Base-by-base conservation (phyloP, 1,284 basidiomycete species). In the Inonotus obliquus region DNA sequence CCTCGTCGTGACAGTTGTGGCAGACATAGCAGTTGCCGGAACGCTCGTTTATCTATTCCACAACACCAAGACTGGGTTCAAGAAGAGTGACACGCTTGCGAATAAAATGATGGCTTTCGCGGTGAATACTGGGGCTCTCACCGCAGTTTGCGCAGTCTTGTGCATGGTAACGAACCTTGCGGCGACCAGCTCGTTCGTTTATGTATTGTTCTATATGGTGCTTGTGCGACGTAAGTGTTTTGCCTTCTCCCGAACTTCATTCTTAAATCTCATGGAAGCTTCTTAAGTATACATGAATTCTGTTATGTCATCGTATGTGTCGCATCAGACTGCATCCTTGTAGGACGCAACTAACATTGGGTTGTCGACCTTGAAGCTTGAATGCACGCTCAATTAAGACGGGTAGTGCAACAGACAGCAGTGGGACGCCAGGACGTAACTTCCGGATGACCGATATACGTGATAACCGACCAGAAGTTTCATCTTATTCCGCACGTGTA, bases 71-170 rank as follows among this genome's bases (percentile, higher is more conserved):
- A 61, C 63, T 4, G 65, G 65, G 2, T 60, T 62, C 41, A 56
- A 58, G 39, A 27, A 45, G 23, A 55, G 41, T 5, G 62, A 65
- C 25, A 45, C 27, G 19, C 45, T 62, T 17, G 49, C 60, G 11
- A 58, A 64, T 44, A 48, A 57, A 6, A 32, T 65, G 25, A 51
- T 64, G 25, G 47, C 48, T 4, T 62, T 63, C 51, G 11, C 41
- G 13, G 35, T 65, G 54, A 48, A 69, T 54, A 32, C 60, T 17
- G 69, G 69, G 29, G 52, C 49, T 54, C 66, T 66, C 6, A 66
- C 60, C 23, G 41, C 54, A 27, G 23, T 61, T 4, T 41, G 48
- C 27, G 60, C 60, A 9, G 39, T 64, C 23, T 35, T 61, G 41
- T 44, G 48, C 19, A 38, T 65, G 21, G 45, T 62, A 38, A 57